Evolutionary conservation across 192 early-diverging fungal species (phyloP).

Genomic region (Phycomyces nitens): DNA sequence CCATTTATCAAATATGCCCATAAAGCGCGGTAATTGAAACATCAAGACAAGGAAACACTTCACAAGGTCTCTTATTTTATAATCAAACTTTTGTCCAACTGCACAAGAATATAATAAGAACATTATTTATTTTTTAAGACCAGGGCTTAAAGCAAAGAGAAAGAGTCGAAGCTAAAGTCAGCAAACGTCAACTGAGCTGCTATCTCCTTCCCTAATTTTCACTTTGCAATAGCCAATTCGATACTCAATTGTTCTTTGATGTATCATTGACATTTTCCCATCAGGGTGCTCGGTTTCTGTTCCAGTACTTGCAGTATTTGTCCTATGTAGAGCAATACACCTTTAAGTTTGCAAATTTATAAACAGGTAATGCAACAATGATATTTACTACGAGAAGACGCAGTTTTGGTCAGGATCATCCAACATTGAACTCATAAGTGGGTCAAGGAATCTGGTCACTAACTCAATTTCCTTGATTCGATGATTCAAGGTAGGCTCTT

Average conservation of each 20-base stretch:
- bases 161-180: no score
- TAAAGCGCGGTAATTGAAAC: no score
- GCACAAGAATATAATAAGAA: no score
- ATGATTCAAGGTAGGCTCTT: slow-evolving; percentile 5
- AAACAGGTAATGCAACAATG: not conserved
- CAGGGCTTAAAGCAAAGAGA: no score
- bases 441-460: slow-evolving; percentile 2
- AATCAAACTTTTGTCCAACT: no score
- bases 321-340: slow-evolving; percentile 1
- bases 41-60: no score
- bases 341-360: slow-evolving; percentile 3
- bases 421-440: not conserved
- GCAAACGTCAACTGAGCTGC: not conserved
- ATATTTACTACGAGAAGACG: slow-evolving; percentile 1
- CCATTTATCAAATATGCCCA: no score
- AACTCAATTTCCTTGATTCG: slow-evolving; percentile 9
- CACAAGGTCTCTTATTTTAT: no score
- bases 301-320: not conserved
- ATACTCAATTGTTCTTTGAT: slow-evolving; percentile 1
- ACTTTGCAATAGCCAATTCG: slow-evolving; percentile 5
- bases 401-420: not conserved
- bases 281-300: slow-evolving; percentile 8
- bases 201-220: slow-evolving; percentile 5
- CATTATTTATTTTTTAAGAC: no score
- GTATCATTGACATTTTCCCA: slow-evolving; percentile 1